These are phyloP conservation scores for Elymus sibiricus DNA, from an alignment of 176 grass and related monocot species.

Conservation along the genomic window DNA sequence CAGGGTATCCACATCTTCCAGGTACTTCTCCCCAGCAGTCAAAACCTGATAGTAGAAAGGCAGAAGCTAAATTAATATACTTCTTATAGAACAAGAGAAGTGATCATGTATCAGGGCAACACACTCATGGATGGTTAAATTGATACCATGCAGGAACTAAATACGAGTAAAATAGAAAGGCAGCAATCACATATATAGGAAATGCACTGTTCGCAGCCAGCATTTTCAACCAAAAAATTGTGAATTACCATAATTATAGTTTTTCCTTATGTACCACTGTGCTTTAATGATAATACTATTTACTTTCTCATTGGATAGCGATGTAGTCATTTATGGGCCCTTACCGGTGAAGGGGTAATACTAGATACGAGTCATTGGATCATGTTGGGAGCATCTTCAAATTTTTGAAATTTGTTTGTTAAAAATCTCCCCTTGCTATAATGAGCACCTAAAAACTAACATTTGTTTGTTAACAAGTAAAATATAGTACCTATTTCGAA, in stretches of 20 bases:
- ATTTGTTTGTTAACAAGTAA: neutral
- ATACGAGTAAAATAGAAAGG: neutral
- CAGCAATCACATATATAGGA: no score
- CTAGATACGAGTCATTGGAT: neutral
- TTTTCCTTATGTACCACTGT: neutral
- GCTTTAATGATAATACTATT: neutral
- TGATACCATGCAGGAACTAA: neutral
- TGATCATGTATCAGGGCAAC: no score
- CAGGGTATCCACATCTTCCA: neutral
- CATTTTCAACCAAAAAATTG: no score
- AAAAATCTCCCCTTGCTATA: neutral
- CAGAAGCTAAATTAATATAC: no score
- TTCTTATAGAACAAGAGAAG: no score
- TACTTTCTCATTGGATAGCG: neutral
- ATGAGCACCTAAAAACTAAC: neutral
- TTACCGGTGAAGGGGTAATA: neutral
- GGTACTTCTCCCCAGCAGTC: no score
- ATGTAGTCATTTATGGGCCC: neutral
- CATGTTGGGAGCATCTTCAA: neutral
- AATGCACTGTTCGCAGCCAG: no score
- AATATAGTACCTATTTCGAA: conserved; percentile 22
- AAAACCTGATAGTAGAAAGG: no score
- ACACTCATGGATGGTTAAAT: neutral
- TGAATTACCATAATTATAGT: neutral
- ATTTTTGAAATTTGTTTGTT: neutral